Evolutionary conservation across 768 basidiomycete species (phyloP).

Genomic region (Tricholomella constricta): DNA sequence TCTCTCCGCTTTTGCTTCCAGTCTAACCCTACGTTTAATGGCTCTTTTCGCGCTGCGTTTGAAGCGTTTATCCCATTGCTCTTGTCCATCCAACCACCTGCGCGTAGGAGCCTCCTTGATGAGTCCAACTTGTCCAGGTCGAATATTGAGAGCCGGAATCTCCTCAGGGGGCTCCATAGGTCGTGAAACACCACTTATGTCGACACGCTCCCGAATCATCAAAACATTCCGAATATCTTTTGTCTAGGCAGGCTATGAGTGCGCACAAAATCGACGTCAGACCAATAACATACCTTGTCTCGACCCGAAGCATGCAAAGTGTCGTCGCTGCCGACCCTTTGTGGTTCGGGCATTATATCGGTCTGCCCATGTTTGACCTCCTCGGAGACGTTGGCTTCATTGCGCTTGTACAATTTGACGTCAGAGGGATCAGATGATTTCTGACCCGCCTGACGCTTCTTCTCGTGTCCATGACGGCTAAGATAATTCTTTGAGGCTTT

Average conservation of each 20-base stretch:
- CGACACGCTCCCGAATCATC: slow-evolving; percentile 77
- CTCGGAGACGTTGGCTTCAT: slow-evolving; percentile 27
- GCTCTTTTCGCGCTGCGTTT: slow-evolving; percentile 41
- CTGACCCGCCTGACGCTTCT: neutral
- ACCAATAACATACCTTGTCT: neutral
- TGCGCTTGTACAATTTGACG: slow-evolving; percentile 28
- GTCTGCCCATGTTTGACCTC: slow-evolving; percentile 28
- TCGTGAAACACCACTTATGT: slow-evolving; percentile 58
- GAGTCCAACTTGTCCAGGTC: slow-evolving; percentile 59
- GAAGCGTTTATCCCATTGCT: slow-evolving; percentile 62
- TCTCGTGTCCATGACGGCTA: neutral
- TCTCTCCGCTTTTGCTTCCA: slow-evolving; percentile 45
- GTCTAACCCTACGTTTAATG: slow-evolving; percentile 43
- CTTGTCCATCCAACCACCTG: slow-evolving; percentile 66
- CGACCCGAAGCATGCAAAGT: neutral
- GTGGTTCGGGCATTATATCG: slow-evolving; percentile 12
- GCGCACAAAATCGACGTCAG: neutral
- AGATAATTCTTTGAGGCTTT: slow-evolving; percentile 5
- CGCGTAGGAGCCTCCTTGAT: slow-evolving; percentile 73
- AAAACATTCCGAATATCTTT: slow-evolving; percentile 26
- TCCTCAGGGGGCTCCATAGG: slow-evolving; percentile 63
- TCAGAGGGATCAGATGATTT: slow-evolving; percentile 16
- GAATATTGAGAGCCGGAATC: slow-evolving; percentile 54
- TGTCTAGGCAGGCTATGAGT: neutral
- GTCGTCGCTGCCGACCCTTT: slow-evolving; percentile 4